Base-by-base conservation (phyloP, 352 stramenopile genomes). In the Phytophthora capsici region DNA sequence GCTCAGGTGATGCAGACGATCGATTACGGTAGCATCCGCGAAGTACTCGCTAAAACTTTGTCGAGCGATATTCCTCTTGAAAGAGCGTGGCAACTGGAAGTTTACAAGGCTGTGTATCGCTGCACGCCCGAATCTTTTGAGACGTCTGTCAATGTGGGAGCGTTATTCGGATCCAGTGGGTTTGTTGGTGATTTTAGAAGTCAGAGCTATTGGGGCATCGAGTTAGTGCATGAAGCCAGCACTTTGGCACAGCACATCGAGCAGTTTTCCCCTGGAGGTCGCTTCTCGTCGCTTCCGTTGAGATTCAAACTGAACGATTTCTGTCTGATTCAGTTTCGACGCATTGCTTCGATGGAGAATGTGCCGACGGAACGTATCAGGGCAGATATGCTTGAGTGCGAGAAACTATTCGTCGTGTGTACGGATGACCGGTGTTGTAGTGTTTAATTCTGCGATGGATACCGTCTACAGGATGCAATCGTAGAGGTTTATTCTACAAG, bases 401-500 rank as follows among this genome's bases (percentile, higher is more conserved):
- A 56, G 7, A 62, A 49, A 30, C 43, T 62, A 16, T 56, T 55
- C 17, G 36, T 63, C 36, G 34, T 63, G 36, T 63, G 55, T 44
- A 49, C 52, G 46, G 53, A 53, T 26, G 53, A 30, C 28, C 7
- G 55, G 43, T 49, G 44, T 63, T 63, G 44, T 63, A 44, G 55
- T 63, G 44, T 41, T 55, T 40, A 43, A 54, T 63, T 63, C 55
- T 32, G 55, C 44, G 20, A 54, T 55, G 55, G 23, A 63, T 49
- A n/a, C n/a, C n/a, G 30, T 62, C 37, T 17, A 48, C 20, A 28
- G 25, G 6, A 28, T 28, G n/a, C n/a, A n/a, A n/a, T n/a, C n/a
- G n/a, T n/a, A n/a, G n/a, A n/a, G n/a, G n/a, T n/a, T n/a, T n/a
- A n/a, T n/a, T n/a, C n/a, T n/a, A n/a, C n/a, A n/a, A n/a, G n/a